Base-by-base conservation (phyloP, 2,329 filamentous ascomycete genomes). In the Lachnellula cervina region DNA sequence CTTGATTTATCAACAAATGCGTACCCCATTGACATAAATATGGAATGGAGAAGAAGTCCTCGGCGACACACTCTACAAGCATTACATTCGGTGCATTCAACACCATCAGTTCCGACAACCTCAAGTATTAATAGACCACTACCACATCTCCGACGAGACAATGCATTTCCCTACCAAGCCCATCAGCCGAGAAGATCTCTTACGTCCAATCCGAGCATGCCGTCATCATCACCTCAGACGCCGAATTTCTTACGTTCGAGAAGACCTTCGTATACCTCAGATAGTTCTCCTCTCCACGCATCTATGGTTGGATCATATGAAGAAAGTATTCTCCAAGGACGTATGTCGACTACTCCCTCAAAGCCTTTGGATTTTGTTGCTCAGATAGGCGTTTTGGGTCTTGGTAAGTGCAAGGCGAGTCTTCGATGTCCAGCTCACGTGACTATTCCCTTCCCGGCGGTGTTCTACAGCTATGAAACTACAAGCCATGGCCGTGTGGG, bases 301-400 rank as follows among this genome's bases (percentile, higher is more conserved):
- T 92, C 92, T 3, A 95, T 99, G 88, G 93, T 97, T 2, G 94
- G 94, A 2, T 97, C 93, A 1, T 99, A 97, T 64, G 94, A 99
- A 72, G 94, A 99, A 73, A 97, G 91, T 28, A 97, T 99, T 58
- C 76, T 99, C 2, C 85, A 90, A 47, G 94, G 94, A 40, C 84
- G 94, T 59, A 99, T 99, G 94, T 97, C 94, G 28, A 97, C 92
- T 1, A 94, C 87, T 2, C 93, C 94, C 0, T 97, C 93, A 0
- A 92, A 89, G 62, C 93, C 94, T 5, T 76, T 99, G 5, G 87
- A 96, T 62, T 99, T 99, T 67, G 80, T 95, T 5, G 94, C 94
- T 28, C 91, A 97, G 69, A 97, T 99, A 55, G 94, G 94, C 21
- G 94, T 97, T 0, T 76, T 97, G 16, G 94, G 92, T 9, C 86